Conservation (phyloP, 768 basidiomycete species). For the Phylloporus arenicola region DNA sequence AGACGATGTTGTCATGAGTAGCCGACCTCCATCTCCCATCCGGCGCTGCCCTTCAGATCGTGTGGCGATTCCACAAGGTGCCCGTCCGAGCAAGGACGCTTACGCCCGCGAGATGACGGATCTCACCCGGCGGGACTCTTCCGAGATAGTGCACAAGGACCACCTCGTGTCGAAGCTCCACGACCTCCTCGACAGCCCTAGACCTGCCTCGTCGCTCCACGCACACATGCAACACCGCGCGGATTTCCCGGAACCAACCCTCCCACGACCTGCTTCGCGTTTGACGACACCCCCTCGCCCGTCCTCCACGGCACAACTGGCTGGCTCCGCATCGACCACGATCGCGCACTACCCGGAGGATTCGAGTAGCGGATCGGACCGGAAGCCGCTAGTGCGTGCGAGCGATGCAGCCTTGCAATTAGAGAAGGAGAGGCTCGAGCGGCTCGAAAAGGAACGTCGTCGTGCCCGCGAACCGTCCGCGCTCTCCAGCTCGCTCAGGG, state of each 20-base stretch:
- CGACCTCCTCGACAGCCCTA: conserved; percentile 42
- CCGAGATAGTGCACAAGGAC: conserved; percentile 23
- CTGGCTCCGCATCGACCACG: conserved; percentile 18
- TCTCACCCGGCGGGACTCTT: conserved; percentile 16
- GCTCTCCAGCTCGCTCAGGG: conserved; percentile 22
- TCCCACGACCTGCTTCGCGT: conserved; percentile 21
- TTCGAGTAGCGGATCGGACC: conserved; percentile 2
- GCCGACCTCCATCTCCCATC: conserved; percentile 24
- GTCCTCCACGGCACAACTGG: conserved; percentile 17
- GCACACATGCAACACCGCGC: conserved; percentile 30
- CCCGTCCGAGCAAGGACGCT: conserved; percentile 14
- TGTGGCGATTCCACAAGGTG: conserved; percentile 6
- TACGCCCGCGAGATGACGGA: conserved; percentile 22
- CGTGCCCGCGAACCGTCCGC: conserved; percentile 19
- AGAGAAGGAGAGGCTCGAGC: conserved; percentile 41
- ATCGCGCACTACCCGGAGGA: conserved; percentile 14
- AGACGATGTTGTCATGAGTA: conserved; percentile 26
- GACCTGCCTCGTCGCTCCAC: conserved; percentile 38
- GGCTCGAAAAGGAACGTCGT: conserved; percentile 28
- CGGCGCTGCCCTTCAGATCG: conserved; percentile 26
- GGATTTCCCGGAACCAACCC: conserved; percentile 22
- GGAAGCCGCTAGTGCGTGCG: conserved; percentile 40
- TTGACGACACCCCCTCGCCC: conserved; percentile 18
- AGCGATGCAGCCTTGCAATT: conserved; percentile 50
- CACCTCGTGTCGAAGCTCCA: conserved; percentile 38